Conservation (phyloP, 1,139 yeast species). For the Geotrichum candidum region DNA sequence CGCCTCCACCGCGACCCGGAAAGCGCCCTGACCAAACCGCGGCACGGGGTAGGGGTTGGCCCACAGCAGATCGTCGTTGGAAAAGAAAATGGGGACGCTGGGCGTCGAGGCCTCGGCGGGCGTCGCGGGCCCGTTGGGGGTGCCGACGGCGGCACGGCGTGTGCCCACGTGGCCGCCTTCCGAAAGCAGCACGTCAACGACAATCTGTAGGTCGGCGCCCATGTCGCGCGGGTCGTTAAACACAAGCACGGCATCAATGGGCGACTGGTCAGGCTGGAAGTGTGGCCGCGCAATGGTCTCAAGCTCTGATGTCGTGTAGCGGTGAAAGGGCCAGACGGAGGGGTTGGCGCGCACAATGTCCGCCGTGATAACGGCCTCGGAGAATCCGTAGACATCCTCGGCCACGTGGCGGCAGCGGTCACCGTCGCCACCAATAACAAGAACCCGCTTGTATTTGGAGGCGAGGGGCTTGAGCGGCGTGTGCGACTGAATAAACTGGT, state of each 20-base stretch:
- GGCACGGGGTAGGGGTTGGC: constrained; percentile 76
- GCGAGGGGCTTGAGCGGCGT: constrained; percentile 75
- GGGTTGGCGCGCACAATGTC: constrained; percentile 60
- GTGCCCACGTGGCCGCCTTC: constrained; percentile 65
- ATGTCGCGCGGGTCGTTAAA: constrained; percentile 90
- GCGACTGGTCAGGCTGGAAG: constrained; percentile 14
- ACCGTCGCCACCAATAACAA: constrained; percentile 79
- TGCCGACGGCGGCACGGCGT: constrained; percentile 32
- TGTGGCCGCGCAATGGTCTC: constrained; percentile 39
- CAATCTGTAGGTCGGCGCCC: constrained; percentile 78
- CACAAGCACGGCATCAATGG: constrained; percentile 59
- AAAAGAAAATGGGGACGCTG: constrained; percentile 71
- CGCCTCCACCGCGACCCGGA: constrained; percentile 57
- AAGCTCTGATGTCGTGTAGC: constrained; percentile 46
- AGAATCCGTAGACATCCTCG: constrained; percentile 61
- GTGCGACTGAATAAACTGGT: constrained; percentile 82
- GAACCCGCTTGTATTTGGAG: constrained; percentile 50
- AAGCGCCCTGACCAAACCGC: constrained; percentile 91
- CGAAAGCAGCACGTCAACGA: constrained; percentile 65
- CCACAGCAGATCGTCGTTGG: constrained; percentile 87
- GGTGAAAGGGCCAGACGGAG: constrained; percentile 68
- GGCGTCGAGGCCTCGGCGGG: constrained; percentile 40
- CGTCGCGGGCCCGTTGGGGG: constrained; percentile 58
- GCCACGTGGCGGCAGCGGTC: constrained; percentile 72
- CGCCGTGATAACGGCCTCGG: constrained; percentile 67